A percentile compares a stretch with the other conserved stretches of the same genome.
Conservation (phyloP, 768 basidiomycete genomes). For the Albatrellus ellisii region DNA sequence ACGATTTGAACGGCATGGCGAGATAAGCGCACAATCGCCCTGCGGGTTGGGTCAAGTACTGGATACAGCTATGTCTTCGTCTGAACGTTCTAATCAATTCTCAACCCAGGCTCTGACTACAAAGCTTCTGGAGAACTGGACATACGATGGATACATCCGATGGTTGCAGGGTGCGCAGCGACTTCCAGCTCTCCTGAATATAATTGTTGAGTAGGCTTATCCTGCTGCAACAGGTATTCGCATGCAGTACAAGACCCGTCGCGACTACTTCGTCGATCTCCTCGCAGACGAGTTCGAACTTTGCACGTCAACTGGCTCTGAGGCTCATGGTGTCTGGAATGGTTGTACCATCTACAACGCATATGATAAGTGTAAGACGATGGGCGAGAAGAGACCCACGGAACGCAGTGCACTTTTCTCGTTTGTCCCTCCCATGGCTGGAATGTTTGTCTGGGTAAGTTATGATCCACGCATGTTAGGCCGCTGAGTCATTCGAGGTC, state of each 20-base stretch:
- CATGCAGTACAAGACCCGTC: slow-evolving; percentile 40
- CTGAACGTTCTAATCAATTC: slow-evolving; percentile 1
- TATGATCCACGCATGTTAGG: too few relatives aligned
- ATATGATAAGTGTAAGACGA: slow-evolving; percentile 17
- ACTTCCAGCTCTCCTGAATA: neutral
- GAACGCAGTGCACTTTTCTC: slow-evolving; percentile 33
- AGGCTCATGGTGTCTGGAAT: slow-evolving; percentile 18
- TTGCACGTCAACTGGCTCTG: slow-evolving; percentile 20
- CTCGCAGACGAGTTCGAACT: slow-evolving; percentile 53
- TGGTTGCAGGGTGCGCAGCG: slow-evolving; percentile 52
- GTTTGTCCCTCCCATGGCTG: slow-evolving; percentile 66
- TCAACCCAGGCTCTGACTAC: slow-evolving; percentile 37
- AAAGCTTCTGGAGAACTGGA: slow-evolving; percentile 52
- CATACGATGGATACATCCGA: slow-evolving; percentile 55
- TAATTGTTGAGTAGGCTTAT: too few relatives aligned
- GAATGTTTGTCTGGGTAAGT: slow-evolving; percentile 72
- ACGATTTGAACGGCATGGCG: slow-evolving; percentile 53
- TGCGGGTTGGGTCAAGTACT: slow-evolving; percentile 57
- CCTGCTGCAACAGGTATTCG: slow-evolving; percentile 27
- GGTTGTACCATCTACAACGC: slow-evolving; percentile 33
- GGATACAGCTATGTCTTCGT: neutral
- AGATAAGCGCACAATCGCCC: slow-evolving; percentile 57
- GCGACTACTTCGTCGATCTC: slow-evolving; percentile 52
- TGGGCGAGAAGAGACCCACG: slow-evolving; percentile 28
- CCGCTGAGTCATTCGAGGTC: too few relatives aligned